Percentiles rank a stretch among this genome's conserved stretches.
These are phyloP conservation scores for Gracilaria gracilis DNA, from an alignment of 23 red algal genomes.

Conservation along the genomic window DNA sequence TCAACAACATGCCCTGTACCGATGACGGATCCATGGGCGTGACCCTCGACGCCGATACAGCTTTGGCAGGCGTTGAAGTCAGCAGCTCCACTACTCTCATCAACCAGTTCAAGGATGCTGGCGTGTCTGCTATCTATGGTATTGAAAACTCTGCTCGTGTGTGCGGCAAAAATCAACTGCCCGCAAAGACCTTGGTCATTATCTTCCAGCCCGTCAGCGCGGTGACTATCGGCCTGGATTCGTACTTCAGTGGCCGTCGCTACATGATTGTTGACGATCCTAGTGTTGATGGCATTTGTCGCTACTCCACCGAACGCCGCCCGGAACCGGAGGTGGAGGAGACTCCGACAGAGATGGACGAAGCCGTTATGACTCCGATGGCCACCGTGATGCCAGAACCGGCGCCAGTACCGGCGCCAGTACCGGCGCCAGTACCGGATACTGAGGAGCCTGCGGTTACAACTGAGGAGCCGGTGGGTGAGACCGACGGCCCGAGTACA, in stretches of 20 bases:
- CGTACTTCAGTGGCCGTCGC: background rate
- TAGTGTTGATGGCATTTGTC: background rate
- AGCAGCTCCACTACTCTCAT: background rate
- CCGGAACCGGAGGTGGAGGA: background rate
- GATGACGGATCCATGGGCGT: background rate
- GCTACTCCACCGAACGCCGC: background rate
- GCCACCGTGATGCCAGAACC: background rate
- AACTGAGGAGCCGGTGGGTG: too few relatives aligned
- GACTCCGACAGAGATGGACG: background rate
- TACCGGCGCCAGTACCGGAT: too few relatives aligned
- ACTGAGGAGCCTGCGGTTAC: too few relatives aligned
- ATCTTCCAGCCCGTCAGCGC: background rate
- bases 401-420: too few relatives aligned
- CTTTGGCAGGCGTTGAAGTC: background rate
- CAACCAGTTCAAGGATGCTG: background rate
- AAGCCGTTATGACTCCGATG: background rate
- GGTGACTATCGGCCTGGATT: background rate
- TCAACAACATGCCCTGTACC: background rate
- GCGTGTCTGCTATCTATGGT: background rate
- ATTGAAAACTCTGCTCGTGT: background rate
- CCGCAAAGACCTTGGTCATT: background rate
- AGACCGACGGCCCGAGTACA: too few relatives aligned
- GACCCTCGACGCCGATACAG: background rate
- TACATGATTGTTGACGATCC: conserved; percentile 37
- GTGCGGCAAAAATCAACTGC: background rate